A percentile compares a stretch with the other conserved stretches of the same genome.
Conservation (phyloP, 192 early-diverging fungal species). For the Thoreauomyces humboldtii region DNA sequence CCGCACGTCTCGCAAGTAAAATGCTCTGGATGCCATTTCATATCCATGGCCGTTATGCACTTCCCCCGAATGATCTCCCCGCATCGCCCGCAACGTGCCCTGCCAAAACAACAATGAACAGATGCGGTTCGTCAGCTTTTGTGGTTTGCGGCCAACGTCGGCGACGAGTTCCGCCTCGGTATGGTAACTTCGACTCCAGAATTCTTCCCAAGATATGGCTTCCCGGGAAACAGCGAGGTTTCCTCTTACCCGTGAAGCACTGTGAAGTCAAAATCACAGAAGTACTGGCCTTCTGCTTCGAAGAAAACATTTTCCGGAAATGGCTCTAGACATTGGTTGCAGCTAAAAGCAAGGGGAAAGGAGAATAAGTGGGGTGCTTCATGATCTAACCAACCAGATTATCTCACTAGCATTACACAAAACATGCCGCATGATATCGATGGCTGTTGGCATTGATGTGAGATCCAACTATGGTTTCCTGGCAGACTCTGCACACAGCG, state of each 20-base stretch:
- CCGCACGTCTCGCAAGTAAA: conserved; percentile 45
- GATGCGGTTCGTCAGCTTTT: no score
- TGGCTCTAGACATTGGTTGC: conserved; percentile 45
- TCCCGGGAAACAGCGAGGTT: background rate
- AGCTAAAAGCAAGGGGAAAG: conserved; percentile 9
- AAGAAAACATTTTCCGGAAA: conserved; percentile 41
- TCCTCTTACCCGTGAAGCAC: conserved; percentile 35
- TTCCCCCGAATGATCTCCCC: conserved; percentile 44
- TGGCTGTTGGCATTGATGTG: conserved; percentile 22
- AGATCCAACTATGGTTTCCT: conserved; percentile 21
- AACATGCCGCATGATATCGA: conserved; percentile 28
- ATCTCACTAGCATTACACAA: conserved; percentile 23
- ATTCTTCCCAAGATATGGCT: background rate
- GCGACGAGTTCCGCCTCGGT: no score
- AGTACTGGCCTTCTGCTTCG: conserved; percentile 31
- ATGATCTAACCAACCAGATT: background rate
- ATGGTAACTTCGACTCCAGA: no score
- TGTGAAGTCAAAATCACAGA: conserved; percentile 43
- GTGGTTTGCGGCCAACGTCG: no score
- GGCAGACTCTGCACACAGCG: conserved; percentile 26
- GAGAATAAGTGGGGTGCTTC: background rate
- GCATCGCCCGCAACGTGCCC: conserved; percentile 43
- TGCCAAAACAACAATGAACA: conserved; percentile 21
- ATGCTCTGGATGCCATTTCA: conserved; percentile 53
- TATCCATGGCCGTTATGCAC: conserved; percentile 44